These are phyloP conservation scores for Candida cerambycidarum DNA, from an alignment of 805 yeast genomes.

Conservation along the genomic window DNA sequence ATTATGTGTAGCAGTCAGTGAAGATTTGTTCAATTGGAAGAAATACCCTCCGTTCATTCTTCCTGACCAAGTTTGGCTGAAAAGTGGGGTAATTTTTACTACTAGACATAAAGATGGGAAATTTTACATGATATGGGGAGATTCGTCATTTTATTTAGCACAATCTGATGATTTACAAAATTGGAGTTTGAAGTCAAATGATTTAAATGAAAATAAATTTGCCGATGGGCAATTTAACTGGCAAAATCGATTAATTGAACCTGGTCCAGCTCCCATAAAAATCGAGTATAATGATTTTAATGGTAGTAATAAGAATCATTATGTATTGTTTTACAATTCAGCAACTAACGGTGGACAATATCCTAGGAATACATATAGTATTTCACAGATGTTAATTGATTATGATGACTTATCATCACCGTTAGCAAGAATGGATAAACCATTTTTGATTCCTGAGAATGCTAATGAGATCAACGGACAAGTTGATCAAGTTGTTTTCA, in stretches of 20 bases:
- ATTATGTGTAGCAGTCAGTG: constrained; percentile 39
- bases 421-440: constrained; percentile 36
- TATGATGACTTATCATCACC: constrained; percentile 40
- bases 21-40: constrained; percentile 37
- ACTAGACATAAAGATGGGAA: constrained; percentile 32
- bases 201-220: constrained; percentile 21
- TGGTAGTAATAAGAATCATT: constrained; percentile 26
- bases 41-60: constrained; percentile 37
- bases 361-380: constrained; percentile 31
- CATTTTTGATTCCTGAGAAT: constrained; percentile 34
- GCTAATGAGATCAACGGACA: constrained; percentile 38
- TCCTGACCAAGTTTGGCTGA: constrained; percentile 33
- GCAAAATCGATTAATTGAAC: constrained; percentile 39
- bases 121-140: constrained; percentile 47
- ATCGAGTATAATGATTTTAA: constrained; percentile 15
- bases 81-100: constrained; percentile 40
- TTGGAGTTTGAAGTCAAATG: constrained; percentile 27
- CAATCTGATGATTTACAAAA: constrained; percentile 32
- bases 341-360: constrained; percentile 37
- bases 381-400: constrained; percentile 42
- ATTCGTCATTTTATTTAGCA: constrained; percentile 38
- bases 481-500: constrained; percentile 42
- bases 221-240: constrained; percentile 28
- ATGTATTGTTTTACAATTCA: constrained; percentile 39
- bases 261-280: constrained; percentile 44